Evolutionary conservation across 2,329 filamentous ascomycete genomes (phyloP).

Genomic region (Colletotrichum theobromicola): DNA sequence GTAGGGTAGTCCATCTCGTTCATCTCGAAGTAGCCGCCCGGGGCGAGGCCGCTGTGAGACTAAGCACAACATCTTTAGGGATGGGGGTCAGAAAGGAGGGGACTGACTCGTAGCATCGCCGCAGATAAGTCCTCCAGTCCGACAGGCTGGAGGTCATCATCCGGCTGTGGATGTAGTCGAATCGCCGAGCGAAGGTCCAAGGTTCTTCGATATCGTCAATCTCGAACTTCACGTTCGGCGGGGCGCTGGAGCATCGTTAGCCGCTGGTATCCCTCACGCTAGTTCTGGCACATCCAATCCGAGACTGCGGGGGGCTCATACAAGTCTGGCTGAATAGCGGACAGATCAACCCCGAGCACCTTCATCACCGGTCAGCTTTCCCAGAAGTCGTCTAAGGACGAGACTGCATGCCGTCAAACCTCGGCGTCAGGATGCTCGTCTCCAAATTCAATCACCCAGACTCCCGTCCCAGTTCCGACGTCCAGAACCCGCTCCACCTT

Average conservation of each 20-base stretch:
- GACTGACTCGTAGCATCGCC: slow-evolving; percentile 34
- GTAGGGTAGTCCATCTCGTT: neutral
- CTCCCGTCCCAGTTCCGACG: slow-evolving; percentile 34
- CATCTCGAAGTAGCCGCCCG: neutral
- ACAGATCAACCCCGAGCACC: slow-evolving; percentile 44
- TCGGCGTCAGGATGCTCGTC: slow-evolving; percentile 34
- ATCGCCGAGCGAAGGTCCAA: slow-evolving; percentile 40
- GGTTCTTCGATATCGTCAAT: slow-evolving; percentile 44
- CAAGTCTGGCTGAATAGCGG: slow-evolving; percentile 42
- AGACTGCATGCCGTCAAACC: neutral
- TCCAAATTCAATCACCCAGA: slow-evolving; percentile 37
- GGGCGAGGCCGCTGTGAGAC: neutral
- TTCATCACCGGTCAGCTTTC: neutral
- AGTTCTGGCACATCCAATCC: slow-evolving; percentile 40
- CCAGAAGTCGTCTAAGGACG: rapidly evolving
- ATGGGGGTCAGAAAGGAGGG: neutral
- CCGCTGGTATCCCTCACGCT: rapidly evolving
- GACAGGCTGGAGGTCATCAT: slow-evolving; percentile 31
- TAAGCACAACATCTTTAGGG: rapidly evolving
- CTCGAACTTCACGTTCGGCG: slow-evolving; percentile 54
- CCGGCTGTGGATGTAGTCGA: slow-evolving; percentile 28
- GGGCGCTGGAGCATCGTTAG: slow-evolving; percentile 36
- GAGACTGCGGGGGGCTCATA: slow-evolving; percentile 44
- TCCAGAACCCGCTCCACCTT: slow-evolving; percentile 29
- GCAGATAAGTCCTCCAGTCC: slow-evolving; percentile 25